A percentile compares a stretch with the other conserved stretches of the same genome.
Conservation (phyloP, 2,329 filamentous ascomycete species). For the Ophiosphaerella narmari region DNA sequence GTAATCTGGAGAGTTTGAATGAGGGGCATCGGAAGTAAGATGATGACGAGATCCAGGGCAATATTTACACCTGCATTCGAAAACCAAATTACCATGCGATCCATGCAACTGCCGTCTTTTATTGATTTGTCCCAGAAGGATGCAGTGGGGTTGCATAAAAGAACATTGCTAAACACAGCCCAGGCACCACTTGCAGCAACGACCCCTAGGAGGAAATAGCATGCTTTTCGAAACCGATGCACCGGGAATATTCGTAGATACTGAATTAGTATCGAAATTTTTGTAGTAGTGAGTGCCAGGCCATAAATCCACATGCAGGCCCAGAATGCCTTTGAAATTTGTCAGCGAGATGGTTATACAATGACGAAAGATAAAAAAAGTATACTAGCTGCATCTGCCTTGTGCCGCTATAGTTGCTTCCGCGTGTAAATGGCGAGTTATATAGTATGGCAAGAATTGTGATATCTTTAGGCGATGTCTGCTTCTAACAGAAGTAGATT, state of each 20-base stretch:
- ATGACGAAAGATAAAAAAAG: too few species aligned
- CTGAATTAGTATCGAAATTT: slow-evolving; percentile 40
- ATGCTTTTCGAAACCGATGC: slow-evolving; percentile 32
- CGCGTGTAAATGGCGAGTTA: too few species aligned
- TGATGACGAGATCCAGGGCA: slow-evolving; percentile 36
- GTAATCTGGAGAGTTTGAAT: slow-evolving; percentile 40
- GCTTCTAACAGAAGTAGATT: not conserved
- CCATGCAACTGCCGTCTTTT: slow-evolving; percentile 33
- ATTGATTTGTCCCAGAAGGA: slow-evolving; percentile 40
- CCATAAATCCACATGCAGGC: slow-evolving; percentile 41
- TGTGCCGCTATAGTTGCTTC: too few species aligned
- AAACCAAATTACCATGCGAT: slow-evolving; percentile 38
- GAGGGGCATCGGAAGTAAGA: slow-evolving; percentile 38
- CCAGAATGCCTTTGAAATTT: slow-evolving; percentile 38
- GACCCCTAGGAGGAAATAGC: slow-evolving; percentile 33
- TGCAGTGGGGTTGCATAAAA: slow-evolving; percentile 37
- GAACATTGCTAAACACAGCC: slow-evolving; percentile 40
- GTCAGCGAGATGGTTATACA: slow-evolving; percentile 14
- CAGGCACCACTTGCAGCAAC: slow-evolving; percentile 32
- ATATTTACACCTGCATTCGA: slow-evolving; percentile 40
- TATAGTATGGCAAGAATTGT: too few species aligned
- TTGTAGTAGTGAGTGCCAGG: slow-evolving; percentile 37
- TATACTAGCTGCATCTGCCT: too few species aligned
- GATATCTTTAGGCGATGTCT: too few species aligned
- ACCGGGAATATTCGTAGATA: slow-evolving; percentile 39